Conservation (phyloP, 495 filamentous ascomycete species). For the Penicillium goetzii region DNA sequence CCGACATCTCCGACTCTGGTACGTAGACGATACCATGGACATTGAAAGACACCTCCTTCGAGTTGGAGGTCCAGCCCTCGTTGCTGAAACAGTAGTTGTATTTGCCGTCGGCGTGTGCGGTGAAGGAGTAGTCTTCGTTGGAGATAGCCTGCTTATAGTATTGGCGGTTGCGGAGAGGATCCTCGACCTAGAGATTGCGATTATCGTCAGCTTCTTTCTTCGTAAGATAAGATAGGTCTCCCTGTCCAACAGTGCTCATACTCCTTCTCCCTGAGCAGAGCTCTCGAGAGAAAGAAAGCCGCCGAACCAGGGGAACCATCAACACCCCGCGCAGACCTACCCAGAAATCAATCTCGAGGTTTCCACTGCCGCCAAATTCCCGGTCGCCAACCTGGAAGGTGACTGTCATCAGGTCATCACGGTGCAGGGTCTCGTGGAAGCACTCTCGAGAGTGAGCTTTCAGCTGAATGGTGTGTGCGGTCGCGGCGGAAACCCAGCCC, state of each 20-base stretch:
- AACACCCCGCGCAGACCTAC: slow-evolving; percentile 53
- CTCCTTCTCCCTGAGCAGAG: neutral
- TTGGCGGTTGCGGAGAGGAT: slow-evolving; percentile 73
- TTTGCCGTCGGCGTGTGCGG: slow-evolving; percentile 80
- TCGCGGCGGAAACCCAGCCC: slow-evolving; percentile 62
- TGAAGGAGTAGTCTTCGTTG: slow-evolving; percentile 92
- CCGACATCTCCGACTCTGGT: slow-evolving; percentile 77
- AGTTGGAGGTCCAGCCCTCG: slow-evolving; percentile 88
- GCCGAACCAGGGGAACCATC: slow-evolving; percentile 1
- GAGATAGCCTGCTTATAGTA: slow-evolving; percentile 77
- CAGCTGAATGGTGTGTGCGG: slow-evolving; percentile 94
- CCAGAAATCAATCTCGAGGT: slow-evolving; percentile 98
- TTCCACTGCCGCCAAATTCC: slow-evolving; percentile 92
- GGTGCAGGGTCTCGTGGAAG: slow-evolving; percentile 92
- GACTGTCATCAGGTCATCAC: slow-evolving; percentile 96
- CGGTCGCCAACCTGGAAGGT: slow-evolving; percentile 97
- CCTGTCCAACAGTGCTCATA: neutral
- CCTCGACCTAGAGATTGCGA: slow-evolving; percentile 65
- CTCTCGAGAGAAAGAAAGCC: neutral
- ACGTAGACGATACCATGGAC: slow-evolving; percentile 99
- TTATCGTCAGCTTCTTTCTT: slow-evolving; percentile 21
- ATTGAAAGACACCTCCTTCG: slow-evolving; percentile 98
- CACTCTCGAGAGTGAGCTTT: slow-evolving; percentile 90
- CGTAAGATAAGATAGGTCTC: neutral
- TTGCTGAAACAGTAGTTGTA: slow-evolving; percentile 99